Evolutionary conservation across 2,329 filamentous ascomycete species (phyloP), one percentile per base, ranked within the genome.

Genomic region (Ilyonectria mors-panacis): DNA sequence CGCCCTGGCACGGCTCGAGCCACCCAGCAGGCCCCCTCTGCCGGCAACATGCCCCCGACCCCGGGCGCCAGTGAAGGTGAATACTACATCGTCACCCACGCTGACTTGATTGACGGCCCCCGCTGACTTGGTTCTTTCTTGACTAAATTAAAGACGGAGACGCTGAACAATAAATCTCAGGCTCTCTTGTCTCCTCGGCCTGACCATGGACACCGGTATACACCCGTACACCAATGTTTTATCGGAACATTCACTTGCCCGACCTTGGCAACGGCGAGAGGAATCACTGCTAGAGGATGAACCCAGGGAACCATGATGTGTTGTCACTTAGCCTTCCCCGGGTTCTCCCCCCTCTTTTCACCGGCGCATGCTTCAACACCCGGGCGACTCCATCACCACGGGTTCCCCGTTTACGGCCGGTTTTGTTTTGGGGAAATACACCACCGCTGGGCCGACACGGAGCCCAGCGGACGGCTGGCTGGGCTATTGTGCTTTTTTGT

Each of bases 61-160:
- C 88, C 88, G 56, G 86, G 86, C 73, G 86, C 85, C 79, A 89
- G 87, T 83, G 88, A 90, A 88, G 87, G 87, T 89, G 85, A 89
- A 85, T 86, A 85, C 79, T 79, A 81, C 74, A 77, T 81, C 75
- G 78, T 77, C 70, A 74, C 76, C 68, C 73, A 67, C 66, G 75
- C 74, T 65, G 74, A 78, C 67, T 72, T 76, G 70, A 70, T 71
- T 72, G 77, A 79, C 71, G 57, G 47, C 63, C 70, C 73, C 56
- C 72, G 76, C 78, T 79, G 76, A 80, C 77, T 70, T 70, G 68
- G 67, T 72, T 69, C 54, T 72, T 23, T 53, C 30, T 53, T 53
- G 28, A 19, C 28, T 35, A 35, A 53, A 39, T 66, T 59, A 69
- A 73, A 82, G 81, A 82, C 72, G 81, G 81, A 70, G 80, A 82